Evolutionary conservation across 345 rosid species (phyloP), one percentile per base, ranked within the genome.

Genomic region (Dimocarpus longan): DNA sequence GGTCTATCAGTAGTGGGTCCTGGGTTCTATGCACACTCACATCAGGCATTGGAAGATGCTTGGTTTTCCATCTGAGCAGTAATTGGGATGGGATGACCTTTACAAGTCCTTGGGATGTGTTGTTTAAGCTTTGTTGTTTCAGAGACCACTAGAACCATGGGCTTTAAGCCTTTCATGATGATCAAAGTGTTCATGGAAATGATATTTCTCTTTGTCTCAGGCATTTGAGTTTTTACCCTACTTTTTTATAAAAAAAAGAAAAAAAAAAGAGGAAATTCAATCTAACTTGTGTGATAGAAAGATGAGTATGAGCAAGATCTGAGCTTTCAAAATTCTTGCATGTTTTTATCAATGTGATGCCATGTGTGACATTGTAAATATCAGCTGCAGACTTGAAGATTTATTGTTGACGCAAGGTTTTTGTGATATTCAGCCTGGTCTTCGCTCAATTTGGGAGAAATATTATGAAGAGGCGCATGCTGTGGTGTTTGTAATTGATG

Each of bases 381-480:
- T 57, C 68, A 73, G 7, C 54, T 77, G 78, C 60, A 64, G 57
- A 65, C 21, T 40, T 70, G 32, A 73, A 48, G 50, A 73, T 71
- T 68, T 43, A 46, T 78, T 39, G 69, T 66, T 80, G 52, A 66
- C 72, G 57, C 19, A 18, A 66, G 15, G 10, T 64, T 57, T 65
- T 57, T 76, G 13, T 68, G 82, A 56, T 76, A 80, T 62, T 44
- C 90, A 97, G 99, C 91, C 90, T 84, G 99, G 99, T 70, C 95
- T 97, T 46, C 92, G 98, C 68, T 89, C 99, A 5, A 94, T 97
- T 78, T 97, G 99, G 99, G 99, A 97, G 87, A 97, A 97, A 86
- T 97, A 97, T 76, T 97, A 93, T 70, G 99, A 97, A 86, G 98
- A 97, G 89, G 95, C 99, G 75, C 99, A 97, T 75, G 98, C 99